phyloP scores from a whole-genome alignment of 805 yeast genomes.

The Jamesozyma hellenica region DNA sequence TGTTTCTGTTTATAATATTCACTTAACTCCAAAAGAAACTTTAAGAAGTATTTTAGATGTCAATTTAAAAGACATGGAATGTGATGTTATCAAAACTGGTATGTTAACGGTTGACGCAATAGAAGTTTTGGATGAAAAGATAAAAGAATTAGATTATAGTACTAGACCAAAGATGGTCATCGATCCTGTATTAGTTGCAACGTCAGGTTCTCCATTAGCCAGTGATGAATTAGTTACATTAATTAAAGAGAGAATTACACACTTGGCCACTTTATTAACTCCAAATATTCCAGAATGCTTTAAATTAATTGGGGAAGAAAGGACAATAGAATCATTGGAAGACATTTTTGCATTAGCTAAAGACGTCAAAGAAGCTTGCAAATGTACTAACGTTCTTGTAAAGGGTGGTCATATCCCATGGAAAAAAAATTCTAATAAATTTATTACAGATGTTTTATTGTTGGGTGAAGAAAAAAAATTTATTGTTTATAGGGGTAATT shows the following conservation, averaged over 20 bases:
- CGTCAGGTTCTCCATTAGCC: slow-evolving; percentile 59
- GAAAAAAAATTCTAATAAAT: slow-evolving; percentile 19
- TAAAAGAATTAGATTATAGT: slow-evolving; percentile 25
- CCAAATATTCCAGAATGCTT: slow-evolving; percentile 69
- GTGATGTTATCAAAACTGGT: slow-evolving; percentile 70
- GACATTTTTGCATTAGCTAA: slow-evolving; percentile 34
- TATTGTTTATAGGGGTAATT: slow-evolving; percentile 39
- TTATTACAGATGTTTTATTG: slow-evolving; percentile 46
- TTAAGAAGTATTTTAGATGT: slow-evolving; percentile 42
- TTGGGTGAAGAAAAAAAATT: slow-evolving; percentile 30
- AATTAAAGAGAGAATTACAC: slow-evolving; percentile 38
- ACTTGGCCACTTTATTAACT: slow-evolving; percentile 51
- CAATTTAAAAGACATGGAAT: slow-evolving; percentile 49
- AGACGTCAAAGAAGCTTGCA: slow-evolving; percentile 30
- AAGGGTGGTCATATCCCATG: slow-evolving; percentile 76
- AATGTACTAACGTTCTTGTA: slow-evolving; percentile 47
- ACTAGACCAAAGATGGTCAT: slow-evolving; percentile 41
- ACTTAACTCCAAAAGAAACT: slow-evolving; percentile 35
- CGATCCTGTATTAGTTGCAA: slow-evolving; percentile 80
- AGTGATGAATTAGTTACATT: slow-evolving; percentile 32
- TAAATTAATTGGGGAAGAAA: slow-evolving; percentile 23
- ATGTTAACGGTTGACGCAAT: slow-evolving; percentile 55
- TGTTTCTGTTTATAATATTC: slow-evolving; percentile 33
- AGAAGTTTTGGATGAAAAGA: slow-evolving; percentile 33
- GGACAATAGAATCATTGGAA: slow-evolving; percentile 29